Conservation (phyloP, 371 early-diverging fungal species). For the Gilbertella persicaria region DNA sequence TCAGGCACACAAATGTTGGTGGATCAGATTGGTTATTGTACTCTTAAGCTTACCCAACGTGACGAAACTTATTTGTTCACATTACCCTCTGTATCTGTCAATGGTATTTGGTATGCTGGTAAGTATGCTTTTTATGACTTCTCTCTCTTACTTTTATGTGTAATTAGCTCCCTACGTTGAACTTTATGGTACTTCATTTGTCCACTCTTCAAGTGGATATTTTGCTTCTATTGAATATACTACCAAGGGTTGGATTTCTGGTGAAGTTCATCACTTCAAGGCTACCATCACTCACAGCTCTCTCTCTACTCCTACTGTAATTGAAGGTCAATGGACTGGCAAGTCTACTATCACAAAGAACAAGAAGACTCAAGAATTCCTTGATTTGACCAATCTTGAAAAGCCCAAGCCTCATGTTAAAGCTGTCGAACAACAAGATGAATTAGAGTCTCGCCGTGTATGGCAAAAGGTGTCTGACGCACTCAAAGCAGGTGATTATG, state of each 20-base stretch:
- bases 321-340: conserved; percentile 73
- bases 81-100: conserved; percentile 74
- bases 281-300: conserved; percentile 54
- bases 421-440: conserved; percentile 61
- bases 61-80: conserved; percentile 75
- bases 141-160: background rate
- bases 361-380: conserved; percentile 51
- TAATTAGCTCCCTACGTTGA: conserved; percentile 73
- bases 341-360: conserved; percentile 56
- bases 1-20: conserved; percentile 77
- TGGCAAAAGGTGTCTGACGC: conserved; percentile 77
- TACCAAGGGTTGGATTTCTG: conserved; percentile 79
- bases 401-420: conserved; percentile 46
- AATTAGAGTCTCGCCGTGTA: conserved; percentile 71
- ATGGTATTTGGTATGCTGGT: conserved; percentile 79
- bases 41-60: conserved; percentile 54
- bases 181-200: conserved; percentile 69
- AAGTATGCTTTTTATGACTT: conserved; percentile 54
- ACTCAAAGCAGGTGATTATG: conserved; percentile 65
- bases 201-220: conserved; percentile 66
- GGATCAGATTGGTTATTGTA: conserved; percentile 74
- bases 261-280: conserved; percentile 81
- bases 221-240: conserved; percentile 72
- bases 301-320: conserved; percentile 36
- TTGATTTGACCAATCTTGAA: conserved; percentile 58